phyloP scores from a whole-genome alignment of 208 protist genomes.

The Leishmania mexicana region DNA sequence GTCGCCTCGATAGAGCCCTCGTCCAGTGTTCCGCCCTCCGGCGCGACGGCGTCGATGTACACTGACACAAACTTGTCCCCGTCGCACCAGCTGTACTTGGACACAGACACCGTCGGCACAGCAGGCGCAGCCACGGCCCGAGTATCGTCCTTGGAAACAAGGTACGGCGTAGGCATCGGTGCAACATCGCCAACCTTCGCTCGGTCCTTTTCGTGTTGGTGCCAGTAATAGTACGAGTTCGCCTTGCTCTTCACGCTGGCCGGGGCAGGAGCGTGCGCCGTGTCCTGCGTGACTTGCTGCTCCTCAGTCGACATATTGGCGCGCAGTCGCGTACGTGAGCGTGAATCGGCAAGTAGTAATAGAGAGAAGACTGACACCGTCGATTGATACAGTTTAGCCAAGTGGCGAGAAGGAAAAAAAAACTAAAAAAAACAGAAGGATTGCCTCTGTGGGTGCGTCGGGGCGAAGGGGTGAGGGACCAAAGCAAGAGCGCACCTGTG shows the following conservation, averaged over 20 bases:
- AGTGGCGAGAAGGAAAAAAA: not conserved
- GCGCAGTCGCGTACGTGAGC: not conserved
- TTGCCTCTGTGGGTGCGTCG: not conserved
- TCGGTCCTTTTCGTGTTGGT: constrained; percentile 84
- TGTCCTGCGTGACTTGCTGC: not conserved
- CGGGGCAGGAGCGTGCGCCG: not conserved
- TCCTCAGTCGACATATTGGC: constrained; percentile 2
- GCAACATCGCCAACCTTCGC: constrained; percentile 84
- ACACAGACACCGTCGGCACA: constrained; percentile 30
- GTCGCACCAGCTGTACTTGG: constrained; percentile 82
- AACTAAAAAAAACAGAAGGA: not conserved
- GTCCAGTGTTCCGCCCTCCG: constrained; percentile 41
- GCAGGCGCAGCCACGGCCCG: constrained; percentile 7
- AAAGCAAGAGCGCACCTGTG: not conserved
- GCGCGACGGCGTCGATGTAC: constrained; percentile 56
- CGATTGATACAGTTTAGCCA: not conserved
- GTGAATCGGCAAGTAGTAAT: not conserved
- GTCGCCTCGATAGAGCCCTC: constrained; percentile 40
- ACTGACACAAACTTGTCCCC: constrained; percentile 64
- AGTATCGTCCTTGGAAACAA: constrained; percentile 54
- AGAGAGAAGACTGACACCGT: not conserved
- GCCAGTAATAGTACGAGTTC: constrained; percentile 91
- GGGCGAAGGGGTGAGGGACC: not conserved
- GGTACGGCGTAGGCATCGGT: constrained; percentile 64
- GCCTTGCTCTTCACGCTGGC: constrained; percentile 35